phyloP scores from a whole-genome alignment of 2,329 filamentous ascomycete genomes.

The Trichoderma sp. region DNA sequence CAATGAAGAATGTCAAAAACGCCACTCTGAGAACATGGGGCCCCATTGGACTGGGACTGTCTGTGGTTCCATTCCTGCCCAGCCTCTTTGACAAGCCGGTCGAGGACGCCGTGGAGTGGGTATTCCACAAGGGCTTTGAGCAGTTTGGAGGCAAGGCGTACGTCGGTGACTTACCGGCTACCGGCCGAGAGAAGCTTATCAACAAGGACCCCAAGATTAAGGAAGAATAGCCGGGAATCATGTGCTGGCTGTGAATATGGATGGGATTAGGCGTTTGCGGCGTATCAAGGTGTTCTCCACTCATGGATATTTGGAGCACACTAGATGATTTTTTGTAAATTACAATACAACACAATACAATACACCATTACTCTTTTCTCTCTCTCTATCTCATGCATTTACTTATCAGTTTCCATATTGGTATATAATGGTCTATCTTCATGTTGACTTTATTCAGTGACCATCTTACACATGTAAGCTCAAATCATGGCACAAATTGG shows the following conservation, averaged over 20 bases:
- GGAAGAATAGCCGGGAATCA: conserved; percentile 33
- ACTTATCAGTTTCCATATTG: too few relatives aligned
- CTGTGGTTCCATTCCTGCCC: conserved; percentile 79
- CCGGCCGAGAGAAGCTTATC: conserved; percentile 46
- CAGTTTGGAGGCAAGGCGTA: conserved; percentile 61
- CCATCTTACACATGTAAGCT: background rate
- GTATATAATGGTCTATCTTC: background rate
- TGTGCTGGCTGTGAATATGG: background rate
- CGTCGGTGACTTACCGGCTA: conserved; percentile 54
- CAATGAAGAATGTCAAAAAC: conserved; percentile 82
- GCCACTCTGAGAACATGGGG: conserved; percentile 74
- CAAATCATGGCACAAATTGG: background rate
- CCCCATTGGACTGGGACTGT: conserved; percentile 79
- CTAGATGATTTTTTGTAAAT: background rate
- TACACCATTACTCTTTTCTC: background rate
- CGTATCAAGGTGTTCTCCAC: background rate
- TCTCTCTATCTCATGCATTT: background rate
- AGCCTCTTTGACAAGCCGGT: conserved; percentile 88
- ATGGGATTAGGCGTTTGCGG: background rate
- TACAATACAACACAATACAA: background rate
- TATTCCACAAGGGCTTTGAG: conserved; percentile 80
- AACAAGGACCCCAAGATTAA: conserved; percentile 46
- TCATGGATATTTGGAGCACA: background rate
- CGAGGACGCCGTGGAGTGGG: conserved; percentile 85
- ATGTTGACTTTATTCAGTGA: background rate